Conservation (phyloP, 1,284 basidiomycete genomes). For the Flammula alnicola region DNA sequence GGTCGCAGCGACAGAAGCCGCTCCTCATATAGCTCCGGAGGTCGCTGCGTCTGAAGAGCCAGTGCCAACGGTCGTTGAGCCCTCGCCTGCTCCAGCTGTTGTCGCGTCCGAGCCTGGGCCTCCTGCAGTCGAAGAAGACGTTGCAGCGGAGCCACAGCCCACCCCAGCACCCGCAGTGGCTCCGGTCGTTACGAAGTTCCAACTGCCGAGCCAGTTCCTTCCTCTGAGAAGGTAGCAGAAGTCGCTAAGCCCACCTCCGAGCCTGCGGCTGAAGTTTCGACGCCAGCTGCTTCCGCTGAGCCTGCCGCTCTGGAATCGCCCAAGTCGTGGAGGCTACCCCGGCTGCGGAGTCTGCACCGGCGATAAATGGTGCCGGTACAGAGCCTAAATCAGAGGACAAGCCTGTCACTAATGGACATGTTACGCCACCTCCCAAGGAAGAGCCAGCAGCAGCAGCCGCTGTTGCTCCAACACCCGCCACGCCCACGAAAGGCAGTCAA, state of each 20-base stretch:
- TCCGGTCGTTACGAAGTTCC: neutral
- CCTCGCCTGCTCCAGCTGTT: neutral
- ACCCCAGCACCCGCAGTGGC: too few species aligned
- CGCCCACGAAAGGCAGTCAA: constrained; percentile 19
- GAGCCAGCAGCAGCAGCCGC: neutral
- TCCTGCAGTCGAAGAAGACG: neutral
- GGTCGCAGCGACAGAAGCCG: neutral
- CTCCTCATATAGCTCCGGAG: neutral
- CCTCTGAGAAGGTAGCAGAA: neutral
- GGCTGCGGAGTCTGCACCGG: neutral
- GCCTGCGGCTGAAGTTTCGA: neutral
- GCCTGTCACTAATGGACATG: constrained; percentile 3
- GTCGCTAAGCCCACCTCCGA: neutral
- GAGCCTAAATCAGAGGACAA: neutral
- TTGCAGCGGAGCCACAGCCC: neutral
- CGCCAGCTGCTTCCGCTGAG: neutral
- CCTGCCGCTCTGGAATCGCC: neutral
- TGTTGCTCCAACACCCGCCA: constrained; percentile 9
- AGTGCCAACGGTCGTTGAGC: neutral
- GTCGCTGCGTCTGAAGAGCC: neutral
- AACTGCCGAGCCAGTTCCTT: too few species aligned
- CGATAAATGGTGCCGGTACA: neutral
- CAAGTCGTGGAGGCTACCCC: neutral
- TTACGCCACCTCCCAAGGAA: too few species aligned
- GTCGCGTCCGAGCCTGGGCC: neutral